phyloP scores from a whole-genome alignment of 768 basidiomycete genomes.

The Tulasnella sp. region DNA sequence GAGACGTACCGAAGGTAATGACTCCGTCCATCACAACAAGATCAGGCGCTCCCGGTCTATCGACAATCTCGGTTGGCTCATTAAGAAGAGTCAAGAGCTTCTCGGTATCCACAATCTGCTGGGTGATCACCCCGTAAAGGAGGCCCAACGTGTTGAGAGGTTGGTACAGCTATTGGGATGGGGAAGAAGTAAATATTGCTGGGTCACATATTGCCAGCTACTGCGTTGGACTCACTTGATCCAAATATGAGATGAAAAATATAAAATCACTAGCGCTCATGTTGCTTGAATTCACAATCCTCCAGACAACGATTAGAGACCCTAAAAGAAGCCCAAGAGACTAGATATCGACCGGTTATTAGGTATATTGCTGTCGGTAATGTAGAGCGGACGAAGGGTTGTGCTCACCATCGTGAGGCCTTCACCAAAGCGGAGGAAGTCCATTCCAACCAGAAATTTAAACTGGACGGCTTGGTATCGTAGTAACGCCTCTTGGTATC shows the following conservation, averaged over 20 bases:
- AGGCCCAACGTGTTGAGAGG: conserved; percentile 71
- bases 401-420: conserved; percentile 64
- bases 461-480: conserved; percentile 68
- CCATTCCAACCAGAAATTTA: conserved; percentile 62
- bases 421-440: conserved; percentile 65
- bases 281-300: conserved; percentile 43
- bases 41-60: conserved; percentile 63
- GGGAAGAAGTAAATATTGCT: neutral
- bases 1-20: conserved; percentile 80
- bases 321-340: conserved; percentile 74
- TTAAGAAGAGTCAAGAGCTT: conserved; percentile 69
- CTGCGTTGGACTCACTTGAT: conserved; percentile 40
- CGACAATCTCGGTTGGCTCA: conserved; percentile 75
- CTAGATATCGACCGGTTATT: conserved; percentile 27
- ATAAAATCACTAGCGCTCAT: conserved; percentile 54
- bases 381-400: neutral
- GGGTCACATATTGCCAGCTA: no score
- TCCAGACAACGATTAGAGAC: conserved; percentile 62
- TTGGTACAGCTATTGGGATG: conserved; percentile 33
- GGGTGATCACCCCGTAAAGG: conserved; percentile 66
- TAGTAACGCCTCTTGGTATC: conserved; percentile 60
- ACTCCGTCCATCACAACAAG: conserved; percentile 62
- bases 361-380: no score
- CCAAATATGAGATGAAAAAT: conserved; percentile 72
- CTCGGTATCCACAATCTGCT: conserved; percentile 73